Evolutionary conservation across 176 grass and related monocot genomes (phyloP), one percentile per base, ranked within the genome.

Genomic region (Dendrocalamus sinicus): DNA sequence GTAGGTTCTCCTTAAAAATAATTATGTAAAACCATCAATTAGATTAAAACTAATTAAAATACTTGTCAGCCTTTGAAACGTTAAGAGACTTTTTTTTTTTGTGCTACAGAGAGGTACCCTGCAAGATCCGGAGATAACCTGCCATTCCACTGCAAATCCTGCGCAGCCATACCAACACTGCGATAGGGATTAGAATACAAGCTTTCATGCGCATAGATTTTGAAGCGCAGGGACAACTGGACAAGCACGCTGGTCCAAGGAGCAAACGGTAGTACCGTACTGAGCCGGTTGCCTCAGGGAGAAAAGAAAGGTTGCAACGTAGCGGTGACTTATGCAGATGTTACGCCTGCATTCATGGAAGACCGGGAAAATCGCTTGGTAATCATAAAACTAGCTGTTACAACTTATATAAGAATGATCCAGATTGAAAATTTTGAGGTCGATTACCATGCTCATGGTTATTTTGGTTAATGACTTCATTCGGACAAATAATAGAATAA

Each of bases 181-280:
- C 62, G 23, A 50, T 14, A 28, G 43, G n/a, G 22, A 76, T 30
- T 30, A 77, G 23, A 77, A 76, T 45, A 85, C 73, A 28, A 20
- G 15, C 72, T 72, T 68, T 52, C 62, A 69, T 23, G 71, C 71
- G 53, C 39, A 40, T 50, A 35, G 60, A 9, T 45, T 7, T 35
- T 7, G n/a, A 45, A 26, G 73, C 20, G 10, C 64, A 48, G 50
- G 68, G 80, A 73, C 30, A 32, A 32, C 30, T 32, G 30, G 2
- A 32, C 58, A 85, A 59, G 68, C 87, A 45, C 67, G 13, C 75
- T 16, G 48, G 75, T 84, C 87, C 68, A 53, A 37, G 81, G 3
- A 57, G 17, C 26, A 19, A 3, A 35, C 32, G 32, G 32, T 35
- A 35, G 32, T 4, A 0, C 75, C 75, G 87, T 79, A 39, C 67